Percentiles rank a stretch among this genome's conserved stretches.
These are phyloP conservation scores for Cystobasidium onofrii DNA, from an alignment of 768 basidiomycete genomes.

Conservation along the genomic window DNA sequence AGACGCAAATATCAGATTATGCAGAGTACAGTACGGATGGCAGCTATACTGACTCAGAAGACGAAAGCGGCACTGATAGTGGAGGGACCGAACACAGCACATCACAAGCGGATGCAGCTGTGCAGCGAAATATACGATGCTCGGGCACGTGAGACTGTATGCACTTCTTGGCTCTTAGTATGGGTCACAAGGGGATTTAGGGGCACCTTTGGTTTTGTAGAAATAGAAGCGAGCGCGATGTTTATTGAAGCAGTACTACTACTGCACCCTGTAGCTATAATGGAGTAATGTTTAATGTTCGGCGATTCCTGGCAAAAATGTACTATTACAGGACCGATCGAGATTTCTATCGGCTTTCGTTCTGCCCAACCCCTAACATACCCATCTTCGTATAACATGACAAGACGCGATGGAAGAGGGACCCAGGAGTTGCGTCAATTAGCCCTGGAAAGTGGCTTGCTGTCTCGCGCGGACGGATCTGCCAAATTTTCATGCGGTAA, in stretches of 20 bases:
- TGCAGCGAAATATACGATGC: no score
- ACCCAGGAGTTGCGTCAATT: slow-evolving; percentile 5
- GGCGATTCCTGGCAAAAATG: no score
- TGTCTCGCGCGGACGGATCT: slow-evolving; percentile 48
- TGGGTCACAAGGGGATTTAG: neutral
- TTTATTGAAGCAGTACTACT: neutral
- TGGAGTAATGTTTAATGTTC: no score
- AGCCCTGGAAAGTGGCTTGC: slow-evolving; percentile 35
- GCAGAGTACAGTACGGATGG: neutral
- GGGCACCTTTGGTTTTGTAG: neutral
- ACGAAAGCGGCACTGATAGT: neutral
- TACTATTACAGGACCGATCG: no score
- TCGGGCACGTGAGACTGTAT: no score
- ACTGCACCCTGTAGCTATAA: neutral
- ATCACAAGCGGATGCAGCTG: neutral
- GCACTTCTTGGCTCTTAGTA: no score
- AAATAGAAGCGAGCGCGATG: neutral
- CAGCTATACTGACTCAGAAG: slow-evolving; percentile 2
- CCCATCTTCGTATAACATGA: neutral
- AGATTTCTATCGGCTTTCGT: neutral
- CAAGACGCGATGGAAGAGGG: neutral
- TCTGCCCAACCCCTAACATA: neutral
- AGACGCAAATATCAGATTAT: neutral
- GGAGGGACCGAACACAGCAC: neutral
- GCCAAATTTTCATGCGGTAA: slow-evolving; percentile 46